Evolutionary conservation across 805 yeast genomes (phyloP), one percentile per base, ranked within the genome.

Genomic region (Wickerhamiella slavikovae): DNA sequence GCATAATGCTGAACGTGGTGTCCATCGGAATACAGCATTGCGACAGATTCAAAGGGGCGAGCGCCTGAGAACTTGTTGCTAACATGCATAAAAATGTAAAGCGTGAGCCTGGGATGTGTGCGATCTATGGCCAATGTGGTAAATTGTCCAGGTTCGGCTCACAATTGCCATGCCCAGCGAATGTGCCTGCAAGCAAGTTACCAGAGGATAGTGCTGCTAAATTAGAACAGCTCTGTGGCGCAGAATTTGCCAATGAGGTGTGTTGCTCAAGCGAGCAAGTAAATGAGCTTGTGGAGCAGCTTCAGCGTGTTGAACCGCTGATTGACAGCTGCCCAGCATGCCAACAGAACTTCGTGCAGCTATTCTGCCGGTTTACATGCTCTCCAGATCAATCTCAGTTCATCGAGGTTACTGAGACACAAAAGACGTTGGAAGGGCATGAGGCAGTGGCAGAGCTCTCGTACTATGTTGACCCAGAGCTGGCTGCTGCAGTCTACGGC

Each of bases 301-400:
- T 76, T 33, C 66, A 70, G 53, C 76, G 72, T 40, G 92, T 78
- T 15, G 91, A 74, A 38, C 68, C 78, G 1, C 48, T 79, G 33
- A 73, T 83, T 28, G 73, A 92, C 3, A 74, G 93, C 2, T 76
- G 98, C 49, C 95, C 95, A 2, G 96, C 98, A 0, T 85, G 98
- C 49, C 59, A 66, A 33, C 70, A 68, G 49, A 85, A 85, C 57
- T 85, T 85, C 50, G 68, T 68, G 43, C 76, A 74, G 42, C 58
- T 83, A 39, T 80, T 80, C 45, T 89, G 63, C 54, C 68, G 71
- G 24, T 82, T 89, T 51, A 75, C 94, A 1, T 85, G 98, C 51
- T 76, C 93, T 3, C 72, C 93, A 1, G 56, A 76, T 41, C 95
- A 85, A 51, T 62, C 79, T 0, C 49, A 55, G 9, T 85, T 80